Percentiles rank a stretch among this genome's conserved stretches.
Conservation (phyloP, 164 flowering plant species). For the Santalum album region DNA sequence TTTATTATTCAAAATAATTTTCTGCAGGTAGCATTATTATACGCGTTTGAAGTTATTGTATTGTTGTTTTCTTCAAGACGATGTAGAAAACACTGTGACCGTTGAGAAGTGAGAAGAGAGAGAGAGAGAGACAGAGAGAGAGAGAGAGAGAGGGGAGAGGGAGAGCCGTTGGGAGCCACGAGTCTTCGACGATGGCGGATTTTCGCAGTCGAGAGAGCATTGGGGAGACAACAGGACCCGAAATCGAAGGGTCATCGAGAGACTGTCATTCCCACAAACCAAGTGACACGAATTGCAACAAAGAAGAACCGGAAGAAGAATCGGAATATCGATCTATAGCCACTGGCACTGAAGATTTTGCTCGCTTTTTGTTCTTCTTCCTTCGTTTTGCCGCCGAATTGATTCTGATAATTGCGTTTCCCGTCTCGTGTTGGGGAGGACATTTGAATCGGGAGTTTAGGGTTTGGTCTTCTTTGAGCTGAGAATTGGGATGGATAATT, state of each 20-base stretch:
- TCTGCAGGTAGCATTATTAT: no score
- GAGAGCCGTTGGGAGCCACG: background rate
- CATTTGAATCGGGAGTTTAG: no score
- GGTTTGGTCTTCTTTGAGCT: no score
- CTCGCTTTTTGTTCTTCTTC: background rate
- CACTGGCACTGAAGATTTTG: no score
- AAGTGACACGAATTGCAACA: background rate
- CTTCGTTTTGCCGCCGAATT: no score
- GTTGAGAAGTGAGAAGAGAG: background rate
- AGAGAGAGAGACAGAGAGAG: conserved; percentile 1
- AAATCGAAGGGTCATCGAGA: background rate
- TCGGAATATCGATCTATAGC: background rate
- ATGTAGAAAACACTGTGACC: no score
- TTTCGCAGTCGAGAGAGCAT: background rate
- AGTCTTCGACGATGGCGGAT: background rate
- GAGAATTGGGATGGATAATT: no score
- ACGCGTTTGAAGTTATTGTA: no score
- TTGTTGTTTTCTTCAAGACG: no score
- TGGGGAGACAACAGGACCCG: background rate
- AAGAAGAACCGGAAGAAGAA: background rate
- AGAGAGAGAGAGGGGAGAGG: background rate
- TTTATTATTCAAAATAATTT: no score
- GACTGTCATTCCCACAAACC: background rate
- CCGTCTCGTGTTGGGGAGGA: no score
- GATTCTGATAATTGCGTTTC: no score